Base-by-base conservation (phyloP, 2,329 filamentous ascomycete genomes). In the Grosmannia serpens region DNA sequence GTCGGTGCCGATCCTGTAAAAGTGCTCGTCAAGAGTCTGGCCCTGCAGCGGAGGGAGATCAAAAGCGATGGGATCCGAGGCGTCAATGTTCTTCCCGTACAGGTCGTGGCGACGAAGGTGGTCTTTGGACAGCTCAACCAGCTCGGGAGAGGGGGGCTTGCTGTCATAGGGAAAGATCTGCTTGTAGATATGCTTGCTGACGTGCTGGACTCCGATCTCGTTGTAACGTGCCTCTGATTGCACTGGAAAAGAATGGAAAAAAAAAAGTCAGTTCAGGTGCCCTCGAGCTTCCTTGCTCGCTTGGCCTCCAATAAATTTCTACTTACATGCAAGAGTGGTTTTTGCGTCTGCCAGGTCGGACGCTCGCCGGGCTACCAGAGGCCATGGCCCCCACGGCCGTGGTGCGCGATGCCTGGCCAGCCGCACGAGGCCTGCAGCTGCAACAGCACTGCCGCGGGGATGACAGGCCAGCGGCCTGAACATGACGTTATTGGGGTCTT, bases 181-280 rank as follows among this genome's bases (percentile, higher is more conserved):
- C 1, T 81, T 69, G 70, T 92, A 89, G 51, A 99, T 79, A 75
- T 91, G 81, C 60, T 80, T 78, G 76, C 91, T 96, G 65, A 99
- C 77, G 67, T 97, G 92, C 73, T 99, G 94, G 46, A 99, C 89
- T 57, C 89, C 90, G 66, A 99, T 91, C 65, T 95, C 88, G 73
- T 95, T 99, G 75, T 87, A 89, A 64, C 94, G 85, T 54, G 89
- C 77, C 59, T 80, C 73, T 8, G 81, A 79, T 0, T 73, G 67
- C 33, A 81, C 75, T 78, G 62, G 47, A 26, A 58, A 44, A n/a
- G 8, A 8, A 5, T 3, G 31, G 31, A 33, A 5, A 33, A 33
- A 33, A 33, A 33, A 22, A 7, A 4, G 41, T 44, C 41, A 44
- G 41, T n/a, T 47, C n/a, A 4, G 2, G 44, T 11, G 20, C 44